phyloP scores from a whole-genome alignment of 2,329 filamentous ascomycete genomes.

The Diaporthe nobilis region DNA sequence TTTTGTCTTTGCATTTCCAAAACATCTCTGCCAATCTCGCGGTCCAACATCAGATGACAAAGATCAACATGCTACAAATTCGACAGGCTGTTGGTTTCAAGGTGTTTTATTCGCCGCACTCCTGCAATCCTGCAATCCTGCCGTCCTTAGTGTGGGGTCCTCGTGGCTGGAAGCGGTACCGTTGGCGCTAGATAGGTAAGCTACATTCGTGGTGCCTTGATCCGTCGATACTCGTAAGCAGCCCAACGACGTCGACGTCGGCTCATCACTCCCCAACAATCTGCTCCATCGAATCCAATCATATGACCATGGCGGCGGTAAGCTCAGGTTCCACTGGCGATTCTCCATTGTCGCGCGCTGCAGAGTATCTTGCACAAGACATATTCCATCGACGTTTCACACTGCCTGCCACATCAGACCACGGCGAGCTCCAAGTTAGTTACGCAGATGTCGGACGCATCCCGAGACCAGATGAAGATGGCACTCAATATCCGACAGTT shows the following conservation, averaged over 20 bases:
- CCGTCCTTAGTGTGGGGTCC: not conserved
- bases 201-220: not conserved
- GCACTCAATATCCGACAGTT: constrained; percentile 16
- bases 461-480: not conserved
- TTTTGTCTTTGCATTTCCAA: no score
- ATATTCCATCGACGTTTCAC: constrained; percentile 41
- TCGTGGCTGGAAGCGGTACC: not conserved
- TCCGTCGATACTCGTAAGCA: not conserved
- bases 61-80: no score
- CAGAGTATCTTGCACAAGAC: constrained; percentile 20
- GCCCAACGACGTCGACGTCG: not conserved
- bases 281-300: not conserved
- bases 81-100: no score
- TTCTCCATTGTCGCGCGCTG: not conserved
- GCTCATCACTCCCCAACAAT: not conserved
- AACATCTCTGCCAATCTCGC: no score
- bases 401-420: constrained; percentile 40
- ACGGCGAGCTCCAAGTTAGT: constrained; percentile 43
- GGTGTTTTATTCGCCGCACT: not conserved
- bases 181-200: constrained; percentile 3
- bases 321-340: not conserved
- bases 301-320: not conserved
- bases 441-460: constrained; percentile 38
- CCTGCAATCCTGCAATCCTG: not conserved
- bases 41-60: no score